A percentile compares a stretch with the other conserved stretches of the same genome.
These are phyloP conservation scores for Cytospora chrysosperma DNA, from an alignment of 2,329 filamentous ascomycete genomes.

Conservation along the genomic window DNA sequence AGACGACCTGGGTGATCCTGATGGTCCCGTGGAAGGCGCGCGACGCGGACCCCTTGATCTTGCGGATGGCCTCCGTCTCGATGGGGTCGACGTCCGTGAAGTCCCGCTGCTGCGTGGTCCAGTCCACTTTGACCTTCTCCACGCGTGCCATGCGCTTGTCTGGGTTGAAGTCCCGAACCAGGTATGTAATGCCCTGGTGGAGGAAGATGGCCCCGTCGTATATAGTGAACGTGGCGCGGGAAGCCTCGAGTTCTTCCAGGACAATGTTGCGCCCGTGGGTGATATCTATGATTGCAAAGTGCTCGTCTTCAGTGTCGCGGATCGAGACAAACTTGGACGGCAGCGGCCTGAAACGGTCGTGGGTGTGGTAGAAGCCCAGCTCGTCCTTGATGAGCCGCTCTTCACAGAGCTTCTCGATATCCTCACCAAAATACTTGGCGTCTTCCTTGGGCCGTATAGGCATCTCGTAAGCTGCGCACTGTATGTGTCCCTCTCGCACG, in stretches of 20 bases:
- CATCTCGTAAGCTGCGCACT: conserved; percentile 95
- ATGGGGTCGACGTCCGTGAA: conserved; percentile 92
- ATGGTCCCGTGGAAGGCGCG: conserved; percentile 85
- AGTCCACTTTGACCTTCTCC: conserved; percentile 85
- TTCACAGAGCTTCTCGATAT: conserved; percentile 67
- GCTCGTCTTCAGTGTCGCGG: conserved; percentile 82
- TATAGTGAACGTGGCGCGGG: conserved; percentile 89
- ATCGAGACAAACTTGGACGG: conserved; percentile 85
- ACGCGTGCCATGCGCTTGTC: conserved; percentile 83
- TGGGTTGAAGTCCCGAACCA: conserved; percentile 84
- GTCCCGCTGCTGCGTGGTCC: conserved; percentile 90
- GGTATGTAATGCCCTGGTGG: conserved; percentile 90
- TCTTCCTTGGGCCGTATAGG: conserved; percentile 81
- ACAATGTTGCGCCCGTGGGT: conserved; percentile 80
- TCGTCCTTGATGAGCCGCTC: conserved; percentile 73
- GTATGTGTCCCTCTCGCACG: conserved; percentile 87
- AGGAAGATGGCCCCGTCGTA: conserved; percentile 97
- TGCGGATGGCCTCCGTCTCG: conserved; percentile 83
- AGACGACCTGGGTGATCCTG: conserved; percentile 83
- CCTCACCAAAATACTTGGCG: conserved; percentile 72
- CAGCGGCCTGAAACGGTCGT: conserved; percentile 80
- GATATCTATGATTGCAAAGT: conserved; percentile 90
- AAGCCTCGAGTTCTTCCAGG: conserved; percentile 93
- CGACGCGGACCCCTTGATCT: conserved; percentile 60
- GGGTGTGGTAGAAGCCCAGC: conserved; percentile 84